Conservation (phyloP, 176 grass and related monocot species). For the Juncus effusus region DNA sequence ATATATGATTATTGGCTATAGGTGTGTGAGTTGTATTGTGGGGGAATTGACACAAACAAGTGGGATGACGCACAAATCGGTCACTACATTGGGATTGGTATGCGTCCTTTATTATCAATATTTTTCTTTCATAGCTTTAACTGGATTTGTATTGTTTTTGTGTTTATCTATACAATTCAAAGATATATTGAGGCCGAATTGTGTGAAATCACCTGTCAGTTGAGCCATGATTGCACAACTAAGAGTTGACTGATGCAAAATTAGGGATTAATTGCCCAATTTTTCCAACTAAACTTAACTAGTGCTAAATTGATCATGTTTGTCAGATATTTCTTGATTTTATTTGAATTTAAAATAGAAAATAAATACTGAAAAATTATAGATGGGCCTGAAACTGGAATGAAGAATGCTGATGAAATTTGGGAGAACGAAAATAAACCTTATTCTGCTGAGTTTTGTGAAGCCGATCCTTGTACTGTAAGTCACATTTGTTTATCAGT, state of each 20-base stretch:
- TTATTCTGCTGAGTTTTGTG: constrained; percentile 54
- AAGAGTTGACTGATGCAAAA: too few species aligned
- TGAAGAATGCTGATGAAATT: constrained; percentile 47
- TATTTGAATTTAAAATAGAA: too few species aligned
- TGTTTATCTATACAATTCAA: too few species aligned
- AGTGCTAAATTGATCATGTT: too few species aligned
- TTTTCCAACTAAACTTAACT: too few species aligned
- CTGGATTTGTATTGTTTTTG: constrained; percentile 4
- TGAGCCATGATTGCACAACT: too few species aligned
- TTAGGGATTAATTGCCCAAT: too few species aligned
- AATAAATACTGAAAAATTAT: not conserved
- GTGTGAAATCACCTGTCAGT: too few species aligned
- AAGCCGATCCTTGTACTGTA: constrained; percentile 72
- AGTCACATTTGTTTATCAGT: not conserved
- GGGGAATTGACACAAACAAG: constrained; percentile 43
- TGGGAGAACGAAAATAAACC: constrained; percentile 68
- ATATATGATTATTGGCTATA: constrained; percentile 27
- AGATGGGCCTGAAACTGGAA: constrained; percentile 42
- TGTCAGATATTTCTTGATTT: not conserved
- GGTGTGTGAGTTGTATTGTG: constrained; percentile 85
- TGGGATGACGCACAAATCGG: constrained; percentile 76
- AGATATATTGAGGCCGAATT: too few species aligned
- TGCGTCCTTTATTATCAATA: not conserved
- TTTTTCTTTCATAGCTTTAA: not conserved
- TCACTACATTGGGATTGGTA: constrained; percentile 81